Base-by-base conservation (phyloP, 371 early-diverging fungal genomes). In the Mucor plumbeus region DNA sequence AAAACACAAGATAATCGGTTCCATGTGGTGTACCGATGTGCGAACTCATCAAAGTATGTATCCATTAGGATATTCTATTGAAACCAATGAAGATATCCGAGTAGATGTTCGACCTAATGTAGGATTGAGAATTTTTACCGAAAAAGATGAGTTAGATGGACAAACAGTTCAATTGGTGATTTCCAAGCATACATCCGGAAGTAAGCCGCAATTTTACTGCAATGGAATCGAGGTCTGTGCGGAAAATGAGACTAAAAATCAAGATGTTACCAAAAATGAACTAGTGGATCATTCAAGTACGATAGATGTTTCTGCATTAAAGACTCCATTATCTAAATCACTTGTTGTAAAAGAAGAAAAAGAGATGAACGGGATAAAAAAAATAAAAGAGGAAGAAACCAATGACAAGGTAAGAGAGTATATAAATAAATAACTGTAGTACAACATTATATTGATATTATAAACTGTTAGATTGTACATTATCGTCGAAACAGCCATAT, bases 11-110 rank as follows among this genome's bases (percentile, higher is more conserved):
- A 34, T 21, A 34, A 39, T 59, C 17, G 21, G 38, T 7, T 58
- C 67, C 21, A 61, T 67, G 34, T 79, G 82, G 77, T 76, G 79
- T 38, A 82, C 82, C 4, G 85, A 85, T 56, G 41, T 85, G 14
- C 77, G 81, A 0, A 71, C 72, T 0, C 78, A 80, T 38, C 43
- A 63, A 7, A 76, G 71, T 39, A 75, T 79, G 71, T 85, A 82
- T 47, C 65, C 75, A 0, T 44, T 68, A 14, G 83, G 83, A 0
- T 82, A 75, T 50, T 53, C 62, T 8, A 62, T 83, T 1, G 40
- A 65, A 3, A 69, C 72, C 1, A 19, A 43, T 5, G 78, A 79
- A 0, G 38, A 41, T 11, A 65, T 80, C 0, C 70, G 75, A 0
- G 71, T 83, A 0, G 82, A 74, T 17, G 56, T 74, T 38, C 59